These are phyloP conservation scores for Apostasia ramifera DNA, from an alignment of 106 monocot species.

Conservation along the genomic window DNA sequence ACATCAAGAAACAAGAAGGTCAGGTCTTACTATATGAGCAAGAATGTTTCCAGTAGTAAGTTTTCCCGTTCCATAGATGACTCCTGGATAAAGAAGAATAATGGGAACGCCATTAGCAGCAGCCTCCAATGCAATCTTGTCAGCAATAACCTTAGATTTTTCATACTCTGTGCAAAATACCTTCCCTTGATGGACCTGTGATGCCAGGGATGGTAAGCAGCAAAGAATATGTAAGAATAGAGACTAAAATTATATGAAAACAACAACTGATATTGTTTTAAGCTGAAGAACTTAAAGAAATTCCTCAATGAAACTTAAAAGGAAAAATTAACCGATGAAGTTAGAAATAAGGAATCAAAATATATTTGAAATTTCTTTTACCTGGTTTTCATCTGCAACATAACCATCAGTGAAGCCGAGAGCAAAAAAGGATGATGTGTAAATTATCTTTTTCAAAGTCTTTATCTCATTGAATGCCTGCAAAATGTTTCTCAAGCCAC, in stretches of 20 bases:
- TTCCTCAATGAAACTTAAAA: neutral
- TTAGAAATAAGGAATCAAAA: no score
- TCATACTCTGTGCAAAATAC: constrained; percentile 96
- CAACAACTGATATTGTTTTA: no score
- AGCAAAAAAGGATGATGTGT: constrained; percentile 95
- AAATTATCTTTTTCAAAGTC: constrained; percentile 66
- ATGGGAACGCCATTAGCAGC: constrained; percentile 77
- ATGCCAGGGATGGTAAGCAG: constrained; percentile 8
- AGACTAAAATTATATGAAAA: no score
- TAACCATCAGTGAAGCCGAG: constrained; percentile 82
- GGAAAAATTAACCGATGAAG: neutral
- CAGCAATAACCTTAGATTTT: constrained; percentile 79
- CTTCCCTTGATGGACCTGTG: constrained; percentile 67
- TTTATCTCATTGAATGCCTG: constrained; percentile 52
- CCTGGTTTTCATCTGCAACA: constrained; percentile 89
- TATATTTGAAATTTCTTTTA: constrained; percentile 5
- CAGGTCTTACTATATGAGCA: constrained; percentile 56
- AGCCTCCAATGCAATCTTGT: constrained; percentile 73
- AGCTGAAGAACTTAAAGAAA: neutral
- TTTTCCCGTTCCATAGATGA: constrained; percentile 90
- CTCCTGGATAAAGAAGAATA: constrained; percentile 86
- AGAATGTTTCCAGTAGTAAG: constrained; percentile 81
- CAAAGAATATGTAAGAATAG: neutral
- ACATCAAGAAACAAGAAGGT: neutral
- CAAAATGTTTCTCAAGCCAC: constrained; percentile 75